These are phyloP conservation scores for Zymoseptoria tritici DNA, from an alignment of 2,329 filamentous ascomycete genomes.

Conservation along the genomic window DNA sequence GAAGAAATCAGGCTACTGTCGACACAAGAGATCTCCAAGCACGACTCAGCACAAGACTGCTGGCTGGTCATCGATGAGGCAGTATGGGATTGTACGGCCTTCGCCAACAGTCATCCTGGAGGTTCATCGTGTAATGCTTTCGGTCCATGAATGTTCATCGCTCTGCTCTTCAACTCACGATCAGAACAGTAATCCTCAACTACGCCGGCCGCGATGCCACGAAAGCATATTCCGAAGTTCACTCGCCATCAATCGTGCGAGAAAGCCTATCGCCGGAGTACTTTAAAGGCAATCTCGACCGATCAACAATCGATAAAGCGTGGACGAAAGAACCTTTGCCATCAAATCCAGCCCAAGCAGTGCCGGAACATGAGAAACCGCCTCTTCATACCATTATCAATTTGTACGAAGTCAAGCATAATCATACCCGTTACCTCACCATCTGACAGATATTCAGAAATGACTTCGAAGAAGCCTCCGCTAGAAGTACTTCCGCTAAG, in stretches of 20 bases:
- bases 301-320: slow-evolving; percentile 15
- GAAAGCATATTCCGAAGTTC: slow-evolving; percentile 46
- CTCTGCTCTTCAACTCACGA: background rate
- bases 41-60: slow-evolving; percentile 23
- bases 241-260: slow-evolving; percentile 37
- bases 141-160: slow-evolving; percentile 23
- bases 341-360: slow-evolving; percentile 10
- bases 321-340: slow-evolving; percentile 7
- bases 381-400: slow-evolving; percentile 41
- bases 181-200: slow-evolving; percentile 36
- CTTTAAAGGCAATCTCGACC: slow-evolving; percentile 30
- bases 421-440: slow-evolving; percentile 7
- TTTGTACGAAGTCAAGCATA: slow-evolving; percentile 3
- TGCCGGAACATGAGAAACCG: slow-evolving; percentile 31
- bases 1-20: slow-evolving; percentile 11
- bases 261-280: slow-evolving; percentile 35
- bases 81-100: slow-evolving; percentile 60
- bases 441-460: slow-evolving; percentile 4
- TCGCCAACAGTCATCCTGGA: slow-evolving; percentile 53
- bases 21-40: slow-evolving; percentile 15
- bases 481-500: slow-evolving; percentile 14
- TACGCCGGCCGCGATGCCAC: slow-evolving; percentile 49
- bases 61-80: slow-evolving; percentile 61
- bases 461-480: slow-evolving; percentile 19
- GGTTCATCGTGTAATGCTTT: slow-evolving; percentile 38